Evolutionary conservation across 176 grass and related monocot genomes (phyloP).

Genomic region (Aechmea fasciata): DNA sequence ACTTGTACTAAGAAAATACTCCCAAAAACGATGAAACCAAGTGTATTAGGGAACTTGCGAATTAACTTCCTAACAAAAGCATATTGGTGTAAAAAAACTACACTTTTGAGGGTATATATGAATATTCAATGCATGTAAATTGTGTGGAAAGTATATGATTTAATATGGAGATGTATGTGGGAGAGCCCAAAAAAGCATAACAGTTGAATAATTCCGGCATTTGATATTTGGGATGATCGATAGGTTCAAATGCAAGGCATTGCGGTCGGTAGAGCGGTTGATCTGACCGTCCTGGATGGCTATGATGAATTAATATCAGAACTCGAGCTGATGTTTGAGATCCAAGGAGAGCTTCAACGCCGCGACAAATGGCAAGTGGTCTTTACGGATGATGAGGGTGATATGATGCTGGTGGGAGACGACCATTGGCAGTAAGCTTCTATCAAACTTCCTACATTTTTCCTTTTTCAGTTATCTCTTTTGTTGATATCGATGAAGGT

Average conservation of each 20-base stretch:
- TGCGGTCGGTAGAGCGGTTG: slow-evolving; percentile 65
- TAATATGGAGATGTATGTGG: too few species aligned
- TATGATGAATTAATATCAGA: slow-evolving; percentile 49
- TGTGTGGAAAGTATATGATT: too few species aligned
- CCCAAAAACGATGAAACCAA: too few species aligned
- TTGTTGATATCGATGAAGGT: neutral
- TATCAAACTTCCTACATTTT: neutral
- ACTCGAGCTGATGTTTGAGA: slow-evolving; percentile 70
- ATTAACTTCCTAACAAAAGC: too few species aligned
- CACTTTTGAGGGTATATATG: too few species aligned
- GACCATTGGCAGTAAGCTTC: slow-evolving; percentile 68
- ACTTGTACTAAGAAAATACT: too few species aligned
- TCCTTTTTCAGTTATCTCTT: neutral
- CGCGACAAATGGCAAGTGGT: slow-evolving; percentile 59
- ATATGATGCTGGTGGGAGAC: slow-evolving; percentile 49
- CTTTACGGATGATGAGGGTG: slow-evolving; percentile 59
- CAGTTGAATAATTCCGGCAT: neutral
- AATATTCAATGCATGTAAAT: too few species aligned
- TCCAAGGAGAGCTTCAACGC: slow-evolving; percentile 49
- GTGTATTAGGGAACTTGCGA: too few species aligned
- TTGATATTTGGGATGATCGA: neutral
- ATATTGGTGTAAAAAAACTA: too few species aligned
- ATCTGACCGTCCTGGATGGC: slow-evolving; percentile 48
- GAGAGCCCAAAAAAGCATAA: too few species aligned
- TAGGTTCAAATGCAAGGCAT: slow-evolving; percentile 94